Percentiles rank a stretch among this genome's conserved stretches.
Conservation (phyloP, 2,329 filamentous ascomycete genomes). For the Botryotinia calthae region DNA sequence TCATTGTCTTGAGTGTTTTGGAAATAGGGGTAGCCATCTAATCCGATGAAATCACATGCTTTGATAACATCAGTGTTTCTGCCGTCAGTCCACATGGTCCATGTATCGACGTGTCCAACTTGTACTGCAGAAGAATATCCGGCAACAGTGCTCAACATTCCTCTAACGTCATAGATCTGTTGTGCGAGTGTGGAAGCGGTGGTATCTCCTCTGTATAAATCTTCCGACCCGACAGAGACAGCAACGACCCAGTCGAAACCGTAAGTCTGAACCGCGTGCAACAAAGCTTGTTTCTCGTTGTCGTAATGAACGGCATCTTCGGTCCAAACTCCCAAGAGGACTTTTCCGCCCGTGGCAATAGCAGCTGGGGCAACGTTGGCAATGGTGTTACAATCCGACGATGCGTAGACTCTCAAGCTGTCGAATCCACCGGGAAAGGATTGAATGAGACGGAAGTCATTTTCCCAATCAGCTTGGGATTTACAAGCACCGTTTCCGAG, state of each 20-base stretch:
- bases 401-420: conserved; percentile 58
- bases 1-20: conserved; percentile 54
- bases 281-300: conserved; percentile 59
- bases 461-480: conserved; percentile 56
- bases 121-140: conserved; percentile 49
- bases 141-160: conserved; percentile 48
- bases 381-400: conserved; percentile 51
- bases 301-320: conserved; percentile 54
- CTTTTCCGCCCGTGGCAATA: conserved; percentile 55
- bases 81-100: conserved; percentile 59
- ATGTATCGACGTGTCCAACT: conserved; percentile 68
- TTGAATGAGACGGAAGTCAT: conserved; percentile 59
- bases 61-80: conserved; percentile 59
- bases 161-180: conserved; percentile 51
- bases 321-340: conserved; percentile 65
- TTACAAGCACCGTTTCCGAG: conserved; percentile 62
- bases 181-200: not conserved
- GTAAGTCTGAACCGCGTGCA: conserved; percentile 53
- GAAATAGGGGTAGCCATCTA: conserved; percentile 67
- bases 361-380: conserved; percentile 54
- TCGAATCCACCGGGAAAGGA: conserved; percentile 52
- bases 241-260: conserved; percentile 58
- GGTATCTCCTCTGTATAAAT: conserved; percentile 58
- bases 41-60: conserved; percentile 62
- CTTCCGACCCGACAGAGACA: conserved; percentile 65